phyloP scores from a whole-genome alignment of 1,284 basidiomycete species.

The Erythrobasidium hasegawianum region DNA sequence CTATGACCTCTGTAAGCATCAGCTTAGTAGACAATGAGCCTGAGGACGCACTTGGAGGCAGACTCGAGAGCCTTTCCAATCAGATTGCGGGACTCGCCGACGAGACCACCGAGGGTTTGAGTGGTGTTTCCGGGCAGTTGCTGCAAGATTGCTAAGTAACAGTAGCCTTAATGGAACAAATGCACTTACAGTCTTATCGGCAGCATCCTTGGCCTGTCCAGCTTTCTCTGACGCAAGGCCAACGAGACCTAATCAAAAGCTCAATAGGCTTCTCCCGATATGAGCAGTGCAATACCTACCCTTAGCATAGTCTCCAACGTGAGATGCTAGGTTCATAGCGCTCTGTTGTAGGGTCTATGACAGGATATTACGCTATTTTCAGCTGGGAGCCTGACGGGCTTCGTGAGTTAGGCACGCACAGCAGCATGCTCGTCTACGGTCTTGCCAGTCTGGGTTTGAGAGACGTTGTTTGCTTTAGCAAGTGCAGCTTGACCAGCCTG shows the following conservation, averaged over 20 bases:
- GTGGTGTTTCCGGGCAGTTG: slow-evolving; percentile 32
- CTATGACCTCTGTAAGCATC: too few species aligned
- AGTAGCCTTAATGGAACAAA: background rate
- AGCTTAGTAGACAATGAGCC: too few species aligned
- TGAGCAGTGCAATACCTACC: background rate
- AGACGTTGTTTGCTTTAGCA: slow-evolving; percentile 22
- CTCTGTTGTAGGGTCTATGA: slow-evolving; percentile 20
- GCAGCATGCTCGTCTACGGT: slow-evolving; percentile 28
- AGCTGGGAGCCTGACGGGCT: background rate
- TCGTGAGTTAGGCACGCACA: background rate
- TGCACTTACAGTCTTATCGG: slow-evolving; percentile 25
- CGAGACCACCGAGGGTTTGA: slow-evolving; percentile 33
- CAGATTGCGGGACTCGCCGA: slow-evolving; percentile 26
- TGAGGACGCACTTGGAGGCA: slow-evolving; percentile 13
- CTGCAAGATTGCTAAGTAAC: background rate
- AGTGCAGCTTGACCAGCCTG: background rate
- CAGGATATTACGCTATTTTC: background rate
- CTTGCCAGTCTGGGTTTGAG: slow-evolving; percentile 30
- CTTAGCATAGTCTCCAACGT: slow-evolving; percentile 30
- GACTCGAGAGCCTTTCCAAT: slow-evolving; percentile 25
- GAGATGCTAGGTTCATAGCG: slow-evolving; percentile 16
- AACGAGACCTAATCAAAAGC: slow-evolving; percentile 29
- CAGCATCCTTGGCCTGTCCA: slow-evolving; percentile 29
- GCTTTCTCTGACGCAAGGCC: slow-evolving; percentile 25
- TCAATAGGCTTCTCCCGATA: background rate